Evolutionary conservation across 148 eudicot genomes (phyloP), one percentile per base, ranked within the genome.

Genomic region (Agrostemma githago): DNA sequence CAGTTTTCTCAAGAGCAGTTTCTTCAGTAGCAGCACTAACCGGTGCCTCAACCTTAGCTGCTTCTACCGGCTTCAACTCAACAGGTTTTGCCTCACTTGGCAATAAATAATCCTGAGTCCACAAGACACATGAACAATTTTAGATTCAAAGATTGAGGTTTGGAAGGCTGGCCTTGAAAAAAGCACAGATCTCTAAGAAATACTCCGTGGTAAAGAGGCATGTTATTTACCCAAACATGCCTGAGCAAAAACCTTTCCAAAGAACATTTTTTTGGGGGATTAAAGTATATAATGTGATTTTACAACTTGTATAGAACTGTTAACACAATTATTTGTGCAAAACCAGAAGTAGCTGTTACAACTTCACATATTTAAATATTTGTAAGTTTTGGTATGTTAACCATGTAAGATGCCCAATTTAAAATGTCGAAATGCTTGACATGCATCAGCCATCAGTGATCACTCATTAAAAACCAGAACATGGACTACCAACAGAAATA

Each of bases 41-140:
- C 26, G 84, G 74, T 75, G 76, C 44, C 66, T 85, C 85, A 80
- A 61, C 87, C 84, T 85, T 83, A 60, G 48, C 70, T 37, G 66
- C 87, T 75, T 89, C 92, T 11, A 75, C 81, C 57, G 89, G 79
- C 76, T 88, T 84, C 16, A 62, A 53, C 72, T 81, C 75, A 66
- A 48, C 80, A 62, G 73, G 75, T 76, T 80, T 83, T 44, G 42
- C 79, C 38, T 80, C 86, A 62, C 43, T 73, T 5, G 86, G 86
- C 62, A 83, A 72, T 21, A 72, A 60, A 75, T 83, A 83, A 71
- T 83, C 74, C 86, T 83, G 72, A 72, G 70, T 58, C 43, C 58
- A 46, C 61, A 63, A 48, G 12, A 14, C 68, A 4, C 51, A 54
- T 20, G 53, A 19, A 42, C 42, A 8, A 56, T 74, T 71, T 80